Conservation (phyloP, 495 filamentous ascomycete genomes). For the Penicillium steckii region DNA sequence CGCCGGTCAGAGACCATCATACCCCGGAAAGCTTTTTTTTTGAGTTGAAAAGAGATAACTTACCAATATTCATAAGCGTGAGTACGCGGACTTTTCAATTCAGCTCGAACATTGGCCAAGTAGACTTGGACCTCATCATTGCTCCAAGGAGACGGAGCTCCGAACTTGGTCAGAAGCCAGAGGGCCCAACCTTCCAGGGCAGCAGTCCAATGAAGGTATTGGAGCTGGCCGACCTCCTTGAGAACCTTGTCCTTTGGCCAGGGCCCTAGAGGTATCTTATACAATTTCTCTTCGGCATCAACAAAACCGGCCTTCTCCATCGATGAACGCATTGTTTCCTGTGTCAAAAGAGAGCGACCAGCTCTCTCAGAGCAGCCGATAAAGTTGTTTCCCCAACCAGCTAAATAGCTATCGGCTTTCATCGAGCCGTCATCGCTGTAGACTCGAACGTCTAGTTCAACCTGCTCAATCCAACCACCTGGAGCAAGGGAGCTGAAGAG, state of each 20-base stretch:
- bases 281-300: conserved; percentile 46
- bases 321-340: not conserved
- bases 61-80: too few relatives aligned
- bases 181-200: conserved; percentile 9
- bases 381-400: not conserved
- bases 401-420: not conserved
- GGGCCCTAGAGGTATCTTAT: conserved; percentile 23
- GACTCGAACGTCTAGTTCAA: not conserved
- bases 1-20: too few relatives aligned
- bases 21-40: too few relatives aligned
- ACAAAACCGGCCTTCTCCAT: conserved; percentile 8
- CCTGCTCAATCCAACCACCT: conserved; percentile 6
- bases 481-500: conserved; percentile 3
- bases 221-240: conserved; percentile 62
- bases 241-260: conserved; percentile 63
- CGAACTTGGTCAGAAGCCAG: not conserved
- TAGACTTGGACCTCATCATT: too few relatives aligned
- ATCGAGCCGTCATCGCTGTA: conserved; percentile 1
- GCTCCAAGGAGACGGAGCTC: too few relatives aligned
- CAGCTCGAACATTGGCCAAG: too few relatives aligned
- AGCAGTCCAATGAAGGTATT: conserved; percentile 52
- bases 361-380: not conserved
- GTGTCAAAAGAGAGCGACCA: not conserved
- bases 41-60: too few relatives aligned
- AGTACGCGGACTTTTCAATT: too few relatives aligned